phyloP scores from a whole-genome alignment of 2,329 filamentous ascomycete genomes.

The Pestalotiopsis sp. region DNA sequence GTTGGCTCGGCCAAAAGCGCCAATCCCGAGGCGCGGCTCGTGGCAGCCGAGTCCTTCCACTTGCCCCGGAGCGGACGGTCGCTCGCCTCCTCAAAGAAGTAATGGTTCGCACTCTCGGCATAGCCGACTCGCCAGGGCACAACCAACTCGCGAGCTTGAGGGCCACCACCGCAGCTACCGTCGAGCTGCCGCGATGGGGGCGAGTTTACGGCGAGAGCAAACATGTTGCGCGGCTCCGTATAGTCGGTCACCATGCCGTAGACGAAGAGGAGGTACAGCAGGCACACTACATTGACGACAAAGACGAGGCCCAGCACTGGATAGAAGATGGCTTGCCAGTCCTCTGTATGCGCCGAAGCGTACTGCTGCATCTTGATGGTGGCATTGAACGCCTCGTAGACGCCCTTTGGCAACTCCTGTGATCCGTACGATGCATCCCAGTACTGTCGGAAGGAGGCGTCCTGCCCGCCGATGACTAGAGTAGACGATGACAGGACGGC shows the following conservation, averaged over 20 bases:
- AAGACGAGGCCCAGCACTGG: conserved; percentile 68
- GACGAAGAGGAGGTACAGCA: conserved; percentile 63
- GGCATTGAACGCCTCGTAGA: conserved; percentile 64
- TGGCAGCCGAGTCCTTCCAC: conserved; percentile 19
- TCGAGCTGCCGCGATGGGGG: conserved; percentile 39
- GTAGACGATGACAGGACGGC: conserved; percentile 72
- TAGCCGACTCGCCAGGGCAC: conserved; percentile 47
- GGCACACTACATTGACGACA: conserved; percentile 66
- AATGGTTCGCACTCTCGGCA: conserved; percentile 41
- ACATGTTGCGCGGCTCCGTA: conserved; percentile 76
- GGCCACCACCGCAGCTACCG: conserved; percentile 42
- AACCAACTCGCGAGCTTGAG: conserved; percentile 36
- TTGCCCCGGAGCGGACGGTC: conserved; percentile 28
- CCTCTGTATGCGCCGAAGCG: conserved; percentile 63
- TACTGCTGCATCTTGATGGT: conserved; percentile 69
- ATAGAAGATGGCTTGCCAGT: conserved; percentile 70
- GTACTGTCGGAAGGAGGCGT: conserved; percentile 62
- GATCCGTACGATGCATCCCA: conserved; percentile 47
- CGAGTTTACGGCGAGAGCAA: conserved; percentile 69
- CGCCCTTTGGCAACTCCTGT: conserved; percentile 45
- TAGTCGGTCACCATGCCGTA: conserved; percentile 74
- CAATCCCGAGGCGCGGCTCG: conserved; percentile 9
- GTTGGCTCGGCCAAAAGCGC: background rate
- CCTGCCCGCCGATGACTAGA: conserved; percentile 60
- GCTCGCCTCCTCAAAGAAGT: conserved; percentile 44